These are phyloP conservation scores for Thalassiosira mediterranea DNA, from an alignment of 352 stramenopile species.

Conservation along the genomic window DNA sequence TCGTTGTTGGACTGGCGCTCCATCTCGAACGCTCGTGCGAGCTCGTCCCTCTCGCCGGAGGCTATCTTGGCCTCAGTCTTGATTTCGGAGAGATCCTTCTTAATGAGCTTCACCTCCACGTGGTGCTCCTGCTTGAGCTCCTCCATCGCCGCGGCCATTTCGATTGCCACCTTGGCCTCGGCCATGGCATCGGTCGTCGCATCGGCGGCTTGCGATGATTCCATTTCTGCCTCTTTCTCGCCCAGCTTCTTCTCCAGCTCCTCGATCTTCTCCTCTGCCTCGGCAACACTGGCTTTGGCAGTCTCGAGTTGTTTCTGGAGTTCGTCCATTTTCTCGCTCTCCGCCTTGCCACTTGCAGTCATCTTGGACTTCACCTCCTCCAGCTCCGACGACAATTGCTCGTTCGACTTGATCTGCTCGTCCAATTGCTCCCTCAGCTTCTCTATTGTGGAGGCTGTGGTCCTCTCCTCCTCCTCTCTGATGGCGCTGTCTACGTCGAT, in stretches of 20 bases:
- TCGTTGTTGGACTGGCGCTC: constrained; percentile 32
- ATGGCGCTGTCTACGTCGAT: not conserved
- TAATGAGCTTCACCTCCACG: constrained; percentile 38
- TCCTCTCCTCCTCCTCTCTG: not conserved
- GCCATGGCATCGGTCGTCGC: not conserved
- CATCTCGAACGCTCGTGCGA: constrained; percentile 25
- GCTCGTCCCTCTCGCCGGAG: constrained; percentile 24
- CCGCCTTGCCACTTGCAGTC: not conserved
- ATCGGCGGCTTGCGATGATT: not conserved
- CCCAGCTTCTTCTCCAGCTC: not conserved
- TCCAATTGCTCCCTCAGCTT: not conserved
- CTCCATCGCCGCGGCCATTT: constrained; percentile 25
- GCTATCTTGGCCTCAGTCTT: constrained; percentile 35
- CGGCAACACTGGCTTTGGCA: not conserved
- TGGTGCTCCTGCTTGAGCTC: constrained; percentile 34
- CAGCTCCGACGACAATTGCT: constrained; percentile 15
- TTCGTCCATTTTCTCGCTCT: not conserved
- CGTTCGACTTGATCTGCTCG: not conserved
- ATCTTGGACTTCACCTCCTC: constrained; percentile 1
- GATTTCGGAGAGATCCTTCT: constrained; percentile 21
- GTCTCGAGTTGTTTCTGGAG: not conserved
- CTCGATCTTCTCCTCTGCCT: constrained; percentile 1
- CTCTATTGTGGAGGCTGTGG: not conserved
- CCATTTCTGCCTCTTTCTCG: constrained; percentile 1
- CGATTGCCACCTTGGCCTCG: constrained; percentile 6